A percentile compares a stretch with the other conserved stretches of the same genome.
phyloP scores from a whole-genome alignment of 352 stramenopile genomes.

The Peronosclerospora sorghi region DNA sequence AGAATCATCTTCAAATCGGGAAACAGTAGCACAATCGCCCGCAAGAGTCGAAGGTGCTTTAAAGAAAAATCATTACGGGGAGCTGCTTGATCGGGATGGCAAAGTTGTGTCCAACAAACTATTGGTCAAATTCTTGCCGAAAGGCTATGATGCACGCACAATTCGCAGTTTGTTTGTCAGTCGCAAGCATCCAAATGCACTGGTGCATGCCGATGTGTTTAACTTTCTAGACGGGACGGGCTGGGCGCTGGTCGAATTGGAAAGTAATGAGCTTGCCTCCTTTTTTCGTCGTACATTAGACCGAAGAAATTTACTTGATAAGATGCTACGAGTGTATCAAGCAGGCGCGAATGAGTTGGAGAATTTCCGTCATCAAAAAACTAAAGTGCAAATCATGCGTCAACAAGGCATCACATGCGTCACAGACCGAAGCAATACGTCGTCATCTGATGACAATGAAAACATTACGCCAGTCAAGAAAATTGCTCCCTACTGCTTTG shows the following conservation, averaged over 20 bases:
- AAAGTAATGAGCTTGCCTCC: conserved; percentile 29
- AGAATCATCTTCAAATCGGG: conserved; percentile 29
- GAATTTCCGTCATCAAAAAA: conserved; percentile 36
- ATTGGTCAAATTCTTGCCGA: conserved; percentile 54
- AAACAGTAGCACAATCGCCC: conserved; percentile 12
- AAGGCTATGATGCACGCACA: conserved; percentile 28
- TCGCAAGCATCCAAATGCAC: conserved; percentile 21
- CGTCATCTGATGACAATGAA: conserved; percentile 13
- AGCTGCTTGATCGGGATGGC: conserved; percentile 34
- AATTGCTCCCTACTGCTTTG: conserved; percentile 40
- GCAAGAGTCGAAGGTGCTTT: conserved; percentile 9
- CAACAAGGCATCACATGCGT: conserved; percentile 13
- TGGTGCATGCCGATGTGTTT: conserved; percentile 54
- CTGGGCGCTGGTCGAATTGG: conserved; percentile 68
- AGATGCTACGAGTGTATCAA: conserved; percentile 42
- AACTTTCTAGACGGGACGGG: conserved; percentile 57
- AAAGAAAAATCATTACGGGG: conserved; percentile 21
- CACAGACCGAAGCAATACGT: conserved; percentile 11
- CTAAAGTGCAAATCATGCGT: conserved; percentile 33
- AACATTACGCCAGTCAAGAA: conserved; percentile 8
- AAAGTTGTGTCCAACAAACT: conserved; percentile 49
- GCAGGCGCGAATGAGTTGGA: conserved; percentile 50
- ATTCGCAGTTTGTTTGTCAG: conserved; percentile 41
- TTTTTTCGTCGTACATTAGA: conserved; percentile 50
- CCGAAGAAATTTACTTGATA: conserved; percentile 35